Evolutionary conservation across 2,329 filamentous ascomycete species (phyloP), one percentile per base, ranked within the genome.

Genomic region (Stemphylium vesicarium): DNA sequence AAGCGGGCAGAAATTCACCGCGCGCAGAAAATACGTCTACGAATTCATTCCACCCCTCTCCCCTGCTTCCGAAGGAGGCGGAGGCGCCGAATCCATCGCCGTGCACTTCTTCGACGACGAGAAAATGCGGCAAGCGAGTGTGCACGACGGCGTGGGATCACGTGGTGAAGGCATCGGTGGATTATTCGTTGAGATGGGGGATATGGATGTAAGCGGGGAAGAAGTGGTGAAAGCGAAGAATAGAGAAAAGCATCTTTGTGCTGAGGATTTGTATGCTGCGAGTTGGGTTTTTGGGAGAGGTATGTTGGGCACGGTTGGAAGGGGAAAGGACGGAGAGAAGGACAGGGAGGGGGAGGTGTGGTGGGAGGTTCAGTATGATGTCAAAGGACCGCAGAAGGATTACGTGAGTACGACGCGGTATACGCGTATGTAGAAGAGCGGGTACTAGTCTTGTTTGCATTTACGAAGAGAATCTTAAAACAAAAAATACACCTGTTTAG

Each of bases 131-230:
- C 39, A 31, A 3, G 40, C 48, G 0, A 43, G 22, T 2, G 38
- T 36, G 10, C 47, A 33, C 2, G 43, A 54, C 32, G 59, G 57
- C 2, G 56, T 53, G 54, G 65, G 56, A 7, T 16, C 10, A 0
- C 32, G 40, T 3, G 59, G 57, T 0, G 79, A 79, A 50, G 80
- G 81, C 4, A 84, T 88, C 0, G 90, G 92, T 64, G 91, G 91
- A 53, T 75, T 93, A 16, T 94, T 94, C 68, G 88, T 93, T 60
- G 83, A 89, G 62, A 77, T 93, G n/a, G 84, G 90, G 51, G 42
- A 73, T 5, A 60, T 77, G 29, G 10, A 33, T 11, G 12, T 5
- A 1, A 18, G 13, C 9, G 31, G 29, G 8, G 77, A 79, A 0
- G 33, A 9, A 3, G 54, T 57, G 9, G 62, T 65, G 32, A 61